Evolutionary conservation across 441 rosid genomes (phyloP).

Genomic region (Biscutella auriculata): DNA sequence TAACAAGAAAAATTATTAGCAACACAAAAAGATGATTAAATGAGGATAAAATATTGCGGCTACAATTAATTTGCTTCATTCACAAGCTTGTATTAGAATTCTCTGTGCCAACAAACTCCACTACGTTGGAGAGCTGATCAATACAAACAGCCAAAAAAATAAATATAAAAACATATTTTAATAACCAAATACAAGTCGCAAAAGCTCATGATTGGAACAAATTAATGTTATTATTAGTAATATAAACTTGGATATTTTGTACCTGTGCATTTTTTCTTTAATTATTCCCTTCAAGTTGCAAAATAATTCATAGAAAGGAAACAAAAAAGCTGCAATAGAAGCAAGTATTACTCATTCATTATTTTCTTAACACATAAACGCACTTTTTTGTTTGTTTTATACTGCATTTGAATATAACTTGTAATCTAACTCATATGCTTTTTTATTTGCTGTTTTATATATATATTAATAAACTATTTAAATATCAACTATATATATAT

Average conservation of each 20-base stretch:
- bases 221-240: background rate
- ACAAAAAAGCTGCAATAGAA: too few species aligned
- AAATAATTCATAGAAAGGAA: too few species aligned
- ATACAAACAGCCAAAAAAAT: conserved; percentile 6
- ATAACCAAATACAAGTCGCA: background rate
- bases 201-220: background rate
- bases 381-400: too few species aligned
- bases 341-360: background rate
- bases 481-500: too few species aligned
- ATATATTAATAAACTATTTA: too few species aligned
- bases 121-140: conserved; percentile 10
- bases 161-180: background rate
- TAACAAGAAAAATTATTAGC: background rate
- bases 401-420: too few species aligned
- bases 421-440: too few species aligned
- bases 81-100: conserved; percentile 14
- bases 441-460: too few species aligned
- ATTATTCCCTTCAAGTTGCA: background rate
- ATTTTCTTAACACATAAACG: too few species aligned
- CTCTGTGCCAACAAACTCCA: conserved; percentile 17
- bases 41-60: background rate
- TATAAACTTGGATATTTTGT: background rate
- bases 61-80: conserved; percentile 12
- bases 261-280: background rate
- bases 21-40: background rate